Evolutionary conservation across 1,139 yeast genomes (phyloP).

Genomic region (Blastobotrys persicus): DNA sequence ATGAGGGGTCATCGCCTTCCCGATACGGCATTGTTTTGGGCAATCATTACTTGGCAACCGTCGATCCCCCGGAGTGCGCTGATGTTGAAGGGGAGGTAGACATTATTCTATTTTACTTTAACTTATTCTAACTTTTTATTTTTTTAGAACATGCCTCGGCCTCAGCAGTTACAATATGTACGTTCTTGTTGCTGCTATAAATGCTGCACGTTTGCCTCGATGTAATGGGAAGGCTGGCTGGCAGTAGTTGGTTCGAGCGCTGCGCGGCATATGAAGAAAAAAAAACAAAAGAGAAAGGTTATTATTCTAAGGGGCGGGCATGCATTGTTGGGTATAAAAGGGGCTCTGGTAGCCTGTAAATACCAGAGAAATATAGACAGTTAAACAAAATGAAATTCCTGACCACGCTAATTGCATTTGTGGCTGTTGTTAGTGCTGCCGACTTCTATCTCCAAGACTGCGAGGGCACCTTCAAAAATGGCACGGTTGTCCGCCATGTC

Average conservation of each 20-base stretch:
- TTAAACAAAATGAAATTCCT: slow-evolving; percentile 6
- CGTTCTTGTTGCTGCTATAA: too few relatives aligned
- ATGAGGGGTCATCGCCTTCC: neutral
- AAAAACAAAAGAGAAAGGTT: too few relatives aligned
- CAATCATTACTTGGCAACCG: neutral
- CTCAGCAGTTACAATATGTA: too few relatives aligned
- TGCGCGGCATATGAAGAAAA: too few relatives aligned
- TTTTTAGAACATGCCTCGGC: too few relatives aligned
- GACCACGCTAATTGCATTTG: neutral
- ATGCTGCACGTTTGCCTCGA: too few relatives aligned
- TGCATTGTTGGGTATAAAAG: neutral
- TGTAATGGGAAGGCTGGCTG: too few relatives aligned
- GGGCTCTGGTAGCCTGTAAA: neutral
- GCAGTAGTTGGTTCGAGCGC: neutral
- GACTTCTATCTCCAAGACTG: slow-evolving; percentile 5
- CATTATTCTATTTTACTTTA: too few relatives aligned
- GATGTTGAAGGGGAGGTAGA: too few relatives aligned
- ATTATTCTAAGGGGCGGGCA: too few relatives aligned
- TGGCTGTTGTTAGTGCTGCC: neutral
- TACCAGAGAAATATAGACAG: too few relatives aligned
- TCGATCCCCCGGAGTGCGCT: neutral
- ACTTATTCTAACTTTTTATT: too few relatives aligned
- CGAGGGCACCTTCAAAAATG: slow-evolving; percentile 1
- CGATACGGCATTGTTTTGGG: neutral
- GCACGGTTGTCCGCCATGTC: slow-evolving; percentile 1